Evolutionary conservation across 306 rosid species (phyloP).

Genomic region (Trifolium fragiferum): DNA sequence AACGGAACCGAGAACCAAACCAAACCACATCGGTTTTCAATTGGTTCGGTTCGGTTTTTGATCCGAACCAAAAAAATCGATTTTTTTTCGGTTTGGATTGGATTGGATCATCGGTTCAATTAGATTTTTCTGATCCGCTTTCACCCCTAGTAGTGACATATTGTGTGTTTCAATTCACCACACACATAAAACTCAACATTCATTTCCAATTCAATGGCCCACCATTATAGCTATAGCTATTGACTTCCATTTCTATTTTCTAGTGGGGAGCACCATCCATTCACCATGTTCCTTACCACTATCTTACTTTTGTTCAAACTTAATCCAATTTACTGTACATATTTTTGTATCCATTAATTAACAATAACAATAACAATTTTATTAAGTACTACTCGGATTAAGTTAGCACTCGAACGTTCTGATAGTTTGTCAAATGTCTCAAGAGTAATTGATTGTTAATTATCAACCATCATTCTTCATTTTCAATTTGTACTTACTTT

Average conservation of each 20-base stretch:
- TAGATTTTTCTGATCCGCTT: too few relatives aligned
- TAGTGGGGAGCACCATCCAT: slow-evolving; percentile 35
- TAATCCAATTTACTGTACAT: not conserved
- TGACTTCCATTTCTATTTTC: slow-evolving; percentile 10
- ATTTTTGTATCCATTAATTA: slow-evolving; percentile 14
- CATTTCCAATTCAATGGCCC: slow-evolving; percentile 34
- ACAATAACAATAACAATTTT: too few relatives aligned
- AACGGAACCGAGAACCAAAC: too few relatives aligned
- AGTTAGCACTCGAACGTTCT: not conserved
- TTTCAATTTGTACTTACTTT: not conserved
- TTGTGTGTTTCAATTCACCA: slow-evolving; percentile 48
- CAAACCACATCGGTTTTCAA: too few relatives aligned
- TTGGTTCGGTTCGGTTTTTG: too few relatives aligned
- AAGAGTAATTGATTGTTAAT: not conserved
- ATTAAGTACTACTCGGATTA: not conserved
- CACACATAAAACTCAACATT: slow-evolving; percentile 25
- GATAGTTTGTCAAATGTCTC: not conserved
- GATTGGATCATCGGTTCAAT: too few relatives aligned
- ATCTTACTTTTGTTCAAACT: slow-evolving; percentile 27
- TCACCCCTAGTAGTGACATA: not conserved
- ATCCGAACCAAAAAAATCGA: too few relatives aligned
- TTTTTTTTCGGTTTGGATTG: too few relatives aligned
- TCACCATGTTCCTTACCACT: slow-evolving; percentile 35
- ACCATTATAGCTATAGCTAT: slow-evolving; percentile 17
- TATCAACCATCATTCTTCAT: not conserved